phyloP scores from a whole-genome alignment of 768 basidiomycete species.

The Agaricus subrufescens region DNA sequence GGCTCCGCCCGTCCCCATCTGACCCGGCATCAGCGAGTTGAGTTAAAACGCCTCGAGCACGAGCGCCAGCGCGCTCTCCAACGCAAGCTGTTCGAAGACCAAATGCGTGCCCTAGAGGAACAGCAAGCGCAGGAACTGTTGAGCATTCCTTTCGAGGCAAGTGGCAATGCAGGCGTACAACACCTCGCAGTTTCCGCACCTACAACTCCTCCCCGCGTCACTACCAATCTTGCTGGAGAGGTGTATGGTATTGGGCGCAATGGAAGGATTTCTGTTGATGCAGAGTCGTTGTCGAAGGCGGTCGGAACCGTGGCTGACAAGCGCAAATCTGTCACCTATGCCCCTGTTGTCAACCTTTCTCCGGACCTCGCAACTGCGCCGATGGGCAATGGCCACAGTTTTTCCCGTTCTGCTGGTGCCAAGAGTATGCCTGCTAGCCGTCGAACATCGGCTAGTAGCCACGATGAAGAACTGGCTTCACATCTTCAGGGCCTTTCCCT shows the following conservation, averaged over 20 bases:
- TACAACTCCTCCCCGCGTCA: conserved; percentile 82
- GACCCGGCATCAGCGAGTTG: conserved; percentile 47
- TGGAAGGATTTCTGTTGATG: conserved; percentile 48
- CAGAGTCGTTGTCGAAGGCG: conserved; percentile 60
- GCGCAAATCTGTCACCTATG: conserved; percentile 84
- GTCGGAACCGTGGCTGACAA: conserved; percentile 71
- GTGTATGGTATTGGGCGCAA: conserved; percentile 35
- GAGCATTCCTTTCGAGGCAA: conserved; percentile 63
- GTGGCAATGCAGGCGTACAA: conserved; percentile 48
- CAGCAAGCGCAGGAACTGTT: conserved; percentile 87
- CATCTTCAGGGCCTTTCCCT: conserved; percentile 73
- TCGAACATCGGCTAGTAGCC: conserved; percentile 82
- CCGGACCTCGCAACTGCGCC: conserved; percentile 54
- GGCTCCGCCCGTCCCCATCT: conserved; percentile 5
- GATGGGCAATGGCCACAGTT: conserved; percentile 44
- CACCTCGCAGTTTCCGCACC: conserved; percentile 86
- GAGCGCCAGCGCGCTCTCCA: conserved; percentile 85
- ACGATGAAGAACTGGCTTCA: conserved; percentile 76
- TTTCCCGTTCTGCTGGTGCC: conserved; percentile 66
- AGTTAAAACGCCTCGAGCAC: conserved; percentile 87
- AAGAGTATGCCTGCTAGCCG: conserved; percentile 93
- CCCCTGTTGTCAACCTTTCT: conserved; percentile 70
- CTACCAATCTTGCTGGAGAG: conserved; percentile 62
- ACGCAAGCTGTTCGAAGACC: conserved; percentile 91
- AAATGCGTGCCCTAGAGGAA: conserved; percentile 91